Evolutionary conservation across 345 rosid genomes (phyloP).

Genomic region (Cardiospermum halicacabum): DNA sequence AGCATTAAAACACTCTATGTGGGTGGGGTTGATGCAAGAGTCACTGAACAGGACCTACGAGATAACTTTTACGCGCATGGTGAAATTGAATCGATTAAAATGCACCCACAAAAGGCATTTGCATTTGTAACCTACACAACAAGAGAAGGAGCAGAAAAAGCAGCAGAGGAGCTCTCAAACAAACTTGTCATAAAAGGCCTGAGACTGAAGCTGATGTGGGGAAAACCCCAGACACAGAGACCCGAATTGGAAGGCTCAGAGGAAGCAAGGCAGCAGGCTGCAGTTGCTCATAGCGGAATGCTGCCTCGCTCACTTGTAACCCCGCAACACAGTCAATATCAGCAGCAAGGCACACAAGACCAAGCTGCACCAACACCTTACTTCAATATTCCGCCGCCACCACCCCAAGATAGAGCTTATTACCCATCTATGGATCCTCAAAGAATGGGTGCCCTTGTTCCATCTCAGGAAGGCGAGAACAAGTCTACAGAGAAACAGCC

Average conservation of each 20-base stretch:
- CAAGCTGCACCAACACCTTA: conserved; percentile 64
- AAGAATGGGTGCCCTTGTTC: conserved; percentile 86
- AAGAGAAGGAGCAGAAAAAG: conserved; percentile 97
- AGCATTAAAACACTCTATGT: conserved; percentile 86
- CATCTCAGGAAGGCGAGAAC: conserved; percentile 68
- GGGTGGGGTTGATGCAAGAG: conserved; percentile 82
- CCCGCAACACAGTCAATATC: conserved; percentile 70
- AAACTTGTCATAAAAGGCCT: conserved; percentile 82
- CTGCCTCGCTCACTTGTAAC: conserved; percentile 82
- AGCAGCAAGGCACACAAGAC: conserved; percentile 40
- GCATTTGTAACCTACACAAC: conserved; percentile 94
- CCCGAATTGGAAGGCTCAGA: conserved; percentile 67
- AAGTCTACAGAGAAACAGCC: conserved; percentile 41
- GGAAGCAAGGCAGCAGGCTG: conserved; percentile 63
- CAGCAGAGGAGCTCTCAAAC: conserved; percentile 86
- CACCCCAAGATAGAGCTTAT: conserved; percentile 62
- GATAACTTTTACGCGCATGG: conserved; percentile 91
- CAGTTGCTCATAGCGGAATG: conserved; percentile 69
- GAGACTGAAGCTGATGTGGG: conserved; percentile 94
- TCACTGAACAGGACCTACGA: conserved; percentile 83
- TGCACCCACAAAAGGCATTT: conserved; percentile 82
- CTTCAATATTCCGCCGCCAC: conserved; percentile 65
- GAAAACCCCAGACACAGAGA: conserved; percentile 81
- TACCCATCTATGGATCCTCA: conserved; percentile 99
- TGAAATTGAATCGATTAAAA: conserved; percentile 78